Evolutionary conservation across 331 rosid species (phyloP).

Genomic region (Quercus lobata): DNA sequence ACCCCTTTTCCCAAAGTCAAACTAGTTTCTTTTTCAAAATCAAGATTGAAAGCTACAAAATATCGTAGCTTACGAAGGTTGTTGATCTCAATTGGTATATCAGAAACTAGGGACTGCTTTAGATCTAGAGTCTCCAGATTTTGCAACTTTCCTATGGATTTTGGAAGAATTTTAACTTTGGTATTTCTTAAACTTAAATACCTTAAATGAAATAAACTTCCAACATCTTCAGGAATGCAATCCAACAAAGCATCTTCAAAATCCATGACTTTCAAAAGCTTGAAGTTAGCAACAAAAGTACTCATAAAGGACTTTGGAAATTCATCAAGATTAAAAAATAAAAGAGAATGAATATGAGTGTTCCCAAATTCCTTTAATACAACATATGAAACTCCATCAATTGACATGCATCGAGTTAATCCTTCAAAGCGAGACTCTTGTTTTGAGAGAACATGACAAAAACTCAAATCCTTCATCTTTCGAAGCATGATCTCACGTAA

Average conservation of each 20-base stretch:
- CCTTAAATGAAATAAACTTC: constrained; percentile 2
- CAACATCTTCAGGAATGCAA: background rate
- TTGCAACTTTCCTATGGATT: constrained; percentile 8
- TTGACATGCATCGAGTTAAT: constrained; percentile 8
- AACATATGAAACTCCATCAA: background rate
- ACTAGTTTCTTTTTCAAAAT: background rate
- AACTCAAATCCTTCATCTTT: background rate
- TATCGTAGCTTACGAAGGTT: background rate
- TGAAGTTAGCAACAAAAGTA: background rate
- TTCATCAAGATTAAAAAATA: too few species aligned
- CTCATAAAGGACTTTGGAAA: too few species aligned
- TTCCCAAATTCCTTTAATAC: too few species aligned
- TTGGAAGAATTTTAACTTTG: constrained; percentile 10
- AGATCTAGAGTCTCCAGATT: constrained; percentile 10
- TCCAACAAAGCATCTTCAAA: background rate
- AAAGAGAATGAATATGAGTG: too few species aligned
- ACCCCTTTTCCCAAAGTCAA: background rate
- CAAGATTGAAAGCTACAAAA: background rate
- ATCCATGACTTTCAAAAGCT: background rate
- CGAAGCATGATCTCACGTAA: background rate
- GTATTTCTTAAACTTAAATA: constrained; percentile 7
- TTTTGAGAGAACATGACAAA: constrained; percentile 5
- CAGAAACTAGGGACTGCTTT: background rate
- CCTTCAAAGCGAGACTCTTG: background rate
- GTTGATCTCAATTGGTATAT: constrained; percentile 8